Evolutionary conservation across 2,329 filamentous ascomycete genomes (phyloP), one percentile per base, ranked within the genome.

Genomic region (Claviceps capensis): DNA sequence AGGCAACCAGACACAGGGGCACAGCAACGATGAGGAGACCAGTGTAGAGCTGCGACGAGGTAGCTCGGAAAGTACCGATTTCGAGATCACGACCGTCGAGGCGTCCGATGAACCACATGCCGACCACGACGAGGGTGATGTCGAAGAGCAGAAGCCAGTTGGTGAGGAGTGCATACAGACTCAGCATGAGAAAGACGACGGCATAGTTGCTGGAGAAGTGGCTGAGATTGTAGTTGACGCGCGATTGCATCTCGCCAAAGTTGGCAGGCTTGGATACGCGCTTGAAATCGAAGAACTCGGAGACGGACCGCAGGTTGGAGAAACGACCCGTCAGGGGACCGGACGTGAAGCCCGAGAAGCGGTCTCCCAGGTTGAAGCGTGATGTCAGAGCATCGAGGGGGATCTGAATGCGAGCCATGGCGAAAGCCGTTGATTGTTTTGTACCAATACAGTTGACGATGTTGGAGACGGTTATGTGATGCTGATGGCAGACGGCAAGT

Each of bases 171-270:
- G 87, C 87, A 77, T 98, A 98, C 72, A 98, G 85, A 75, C 86
- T 88, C 65, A 98, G 84, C 84, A 98, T 94, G 62, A 86, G 76
- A 67, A 97, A 95, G 61, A 97, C 81, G 57, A 86, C 85, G 60
- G 86, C 85, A 79, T 98, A 98, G 76, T 98, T 98, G 84, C 88
- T 96, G 56, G 89, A 94, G 77, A 95, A 98, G 75, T 97, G 86
- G 68, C 86, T 82, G 59, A 98, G 74, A 71, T 98, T 98, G 83
- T 96, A 96, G 77, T 94, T 95, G 73, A 95, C 83, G 59, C 91
- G 83, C 61, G 85, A 89, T 71, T 97, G 91, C 58, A 88, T 82
- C 69, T 96, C 90, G 59, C 74, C 75, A 63, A 97, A 96, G 74
- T 94, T 94, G 65, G 80, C 81, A 30, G 93, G 93, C 75, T 97